Base-by-base conservation (phyloP, 2,329 filamentous ascomycete species). In the Beauveria sp. region DNA sequence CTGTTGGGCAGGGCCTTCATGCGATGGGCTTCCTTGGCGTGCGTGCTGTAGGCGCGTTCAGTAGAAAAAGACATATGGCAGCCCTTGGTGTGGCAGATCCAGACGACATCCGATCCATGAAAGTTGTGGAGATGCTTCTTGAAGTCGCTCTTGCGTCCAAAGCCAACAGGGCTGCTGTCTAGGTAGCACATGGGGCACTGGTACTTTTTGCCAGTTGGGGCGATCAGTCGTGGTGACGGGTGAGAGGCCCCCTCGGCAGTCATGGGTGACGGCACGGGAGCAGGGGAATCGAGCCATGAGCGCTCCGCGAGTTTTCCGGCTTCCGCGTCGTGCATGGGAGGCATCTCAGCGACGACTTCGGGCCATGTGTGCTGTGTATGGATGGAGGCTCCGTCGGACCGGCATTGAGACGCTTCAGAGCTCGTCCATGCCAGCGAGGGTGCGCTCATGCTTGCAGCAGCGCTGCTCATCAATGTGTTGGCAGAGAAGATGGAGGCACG, bases 51-150 rank as follows among this genome's bases (percentile, higher is more conserved):
- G 42, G 77, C 76, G 62, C 75, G 72, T 64, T 79, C 77, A 24
- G 76, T 78, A 61, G 77, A 76, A 50, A 79, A 79, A 4, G 75
- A 74, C n/a, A 77, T 67, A 50, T 74, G 70, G 66, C 77, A 79
- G 28, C 70, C 72, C 63, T 72, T 73, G 43, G 74, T 76, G 51
- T 73, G 76, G 68, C 77, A 79, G 22, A 76, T 69, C 77, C 77
- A 79, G 45, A 74, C 70, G 42, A 74, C 71, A 64, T 79, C 75
- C 53, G 74, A 71, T 43, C 75, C 75, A 65, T 79, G 77, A 64
- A 79, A 79, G 67, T 77, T 77, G 70, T 78, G 75, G n/a, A 79
- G 69, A 65, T 79, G 77, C 70, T 79, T 79, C 71, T 79, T 79
- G 66, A 79, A 78, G 65, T 79, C 77, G 66, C 75, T 78, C 69